Base-by-base conservation (phyloP, 257 asterid species). In the Vinca minor region DNA sequence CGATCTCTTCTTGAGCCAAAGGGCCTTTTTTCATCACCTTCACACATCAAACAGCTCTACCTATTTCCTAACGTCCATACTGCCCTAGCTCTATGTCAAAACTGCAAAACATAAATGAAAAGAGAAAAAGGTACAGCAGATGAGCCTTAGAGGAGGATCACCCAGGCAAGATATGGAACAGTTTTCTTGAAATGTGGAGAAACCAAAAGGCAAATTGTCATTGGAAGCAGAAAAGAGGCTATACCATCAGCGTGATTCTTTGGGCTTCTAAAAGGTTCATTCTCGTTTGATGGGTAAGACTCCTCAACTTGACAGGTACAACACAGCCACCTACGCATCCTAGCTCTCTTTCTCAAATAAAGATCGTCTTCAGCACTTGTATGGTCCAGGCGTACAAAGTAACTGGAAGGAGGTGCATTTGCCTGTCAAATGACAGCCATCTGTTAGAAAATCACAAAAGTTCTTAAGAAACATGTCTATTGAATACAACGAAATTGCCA, bases 321-420 rank as follows among this genome's bases (percentile, higher is more conserved):
- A 64, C 96, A 87, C 69, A 89, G 73, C 96, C 96, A 89, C 87
- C 87, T 83, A 29, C 95, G 88, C 97, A 89, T 87, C 79, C 87
- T 86, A 67, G 80, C 67, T 73, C 78, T 80, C 85, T 76, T 83
- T 66, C 81, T 81, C 78, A 77, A 63, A 79, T 80, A 81, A 69
- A 63, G 72, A 78, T 77, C 63, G 75, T 79, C 84, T 64, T 83
- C 81, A 64, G 76, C 70, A 71, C 80, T 72, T 77, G 73, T 76
- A 69, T 60, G 79, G 63, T 83, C 82, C 88, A 81, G 76, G 65
- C 69, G 78, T 47, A 75, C 78, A 79, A 83, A 79, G 81, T 83
- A 81, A 79, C 82, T 78, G 63, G 85, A 86, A 72, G 91, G 78
- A 80, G 91, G 87, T 60, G 83, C 88, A 83, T 79, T 84, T 65